Evolutionary conservation across 257 asterid genomes (phyloP).

Genomic region (Solanum lycopersicoides): DNA sequence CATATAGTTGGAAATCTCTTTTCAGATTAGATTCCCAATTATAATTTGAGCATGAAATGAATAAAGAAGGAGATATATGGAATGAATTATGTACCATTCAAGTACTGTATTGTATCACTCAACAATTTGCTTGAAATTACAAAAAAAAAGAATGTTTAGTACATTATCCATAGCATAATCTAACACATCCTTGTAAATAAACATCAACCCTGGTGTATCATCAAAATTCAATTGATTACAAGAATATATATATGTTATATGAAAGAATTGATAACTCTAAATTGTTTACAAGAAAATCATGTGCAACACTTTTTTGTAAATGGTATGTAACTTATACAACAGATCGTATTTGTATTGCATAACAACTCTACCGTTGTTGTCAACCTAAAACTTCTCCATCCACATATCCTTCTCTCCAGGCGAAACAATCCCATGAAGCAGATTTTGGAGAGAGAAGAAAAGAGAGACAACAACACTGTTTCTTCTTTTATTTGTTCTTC

Average conservation of each 20-base stretch:
- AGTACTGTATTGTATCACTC: neutral
- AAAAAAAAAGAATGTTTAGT: neutral
- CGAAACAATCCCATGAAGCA: neutral
- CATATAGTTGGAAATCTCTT: neutral
- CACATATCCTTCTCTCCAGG: neutral
- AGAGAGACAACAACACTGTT: neutral
- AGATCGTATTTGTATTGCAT: neutral
- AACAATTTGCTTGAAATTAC: neutral
- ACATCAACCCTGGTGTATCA: neutral
- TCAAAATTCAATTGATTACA: neutral
- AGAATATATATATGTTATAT: neutral
- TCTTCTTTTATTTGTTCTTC: neutral
- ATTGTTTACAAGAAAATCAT: neutral
- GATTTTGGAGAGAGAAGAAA: neutral
- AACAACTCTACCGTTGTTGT: neutral
- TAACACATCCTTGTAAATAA: neutral
- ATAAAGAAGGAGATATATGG: neutral
- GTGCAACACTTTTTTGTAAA: neutral
- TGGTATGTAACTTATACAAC: neutral
- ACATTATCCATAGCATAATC: neutral
- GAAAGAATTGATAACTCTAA: neutral
- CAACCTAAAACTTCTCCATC: neutral
- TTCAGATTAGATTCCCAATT: neutral
- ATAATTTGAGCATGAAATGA: neutral
- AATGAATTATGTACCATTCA: neutral